phyloP scores from a whole-genome alignment of 345 rosid genomes.

The Melaleuca quinquenervia region DNA sequence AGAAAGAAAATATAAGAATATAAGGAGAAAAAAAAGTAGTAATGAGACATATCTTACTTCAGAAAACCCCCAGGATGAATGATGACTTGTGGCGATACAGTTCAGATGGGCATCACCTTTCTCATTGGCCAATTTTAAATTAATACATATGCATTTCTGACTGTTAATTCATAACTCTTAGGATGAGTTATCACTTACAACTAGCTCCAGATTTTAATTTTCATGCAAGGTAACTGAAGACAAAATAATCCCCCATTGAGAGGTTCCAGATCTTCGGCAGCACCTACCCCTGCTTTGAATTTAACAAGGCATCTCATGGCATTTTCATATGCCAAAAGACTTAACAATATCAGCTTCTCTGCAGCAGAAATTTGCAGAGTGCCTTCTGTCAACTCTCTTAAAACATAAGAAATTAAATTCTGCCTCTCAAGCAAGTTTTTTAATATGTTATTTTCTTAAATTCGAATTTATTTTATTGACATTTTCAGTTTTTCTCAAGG shows the following conservation, averaged over 20 bases:
- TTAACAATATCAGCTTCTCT: background rate
- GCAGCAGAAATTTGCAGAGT: background rate
- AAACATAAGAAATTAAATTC: background rate
- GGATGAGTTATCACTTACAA: background rate
- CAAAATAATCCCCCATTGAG: background rate
- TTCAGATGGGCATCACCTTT: background rate
- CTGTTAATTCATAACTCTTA: background rate
- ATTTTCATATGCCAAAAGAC: background rate
- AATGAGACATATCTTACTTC: too few species aligned
- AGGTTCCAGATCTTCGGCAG: background rate
- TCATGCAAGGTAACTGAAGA: background rate
- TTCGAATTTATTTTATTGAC: background rate
- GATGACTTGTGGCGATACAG: too few species aligned
- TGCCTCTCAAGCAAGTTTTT: background rate
- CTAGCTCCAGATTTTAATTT: background rate
- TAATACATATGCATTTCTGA: background rate
- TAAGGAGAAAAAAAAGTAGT: background rate
- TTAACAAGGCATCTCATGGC: background rate
- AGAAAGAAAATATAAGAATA: background rate
- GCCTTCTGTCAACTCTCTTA: background rate
- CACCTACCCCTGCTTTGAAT: background rate
- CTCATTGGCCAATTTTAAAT: background rate
- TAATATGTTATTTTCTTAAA: background rate
- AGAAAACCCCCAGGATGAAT: too few species aligned
- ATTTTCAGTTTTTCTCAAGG: background rate